Evolutionary conservation across 169 alveolate species (phyloP).

Genomic region (Plasmodium gallinaceum): DNA sequence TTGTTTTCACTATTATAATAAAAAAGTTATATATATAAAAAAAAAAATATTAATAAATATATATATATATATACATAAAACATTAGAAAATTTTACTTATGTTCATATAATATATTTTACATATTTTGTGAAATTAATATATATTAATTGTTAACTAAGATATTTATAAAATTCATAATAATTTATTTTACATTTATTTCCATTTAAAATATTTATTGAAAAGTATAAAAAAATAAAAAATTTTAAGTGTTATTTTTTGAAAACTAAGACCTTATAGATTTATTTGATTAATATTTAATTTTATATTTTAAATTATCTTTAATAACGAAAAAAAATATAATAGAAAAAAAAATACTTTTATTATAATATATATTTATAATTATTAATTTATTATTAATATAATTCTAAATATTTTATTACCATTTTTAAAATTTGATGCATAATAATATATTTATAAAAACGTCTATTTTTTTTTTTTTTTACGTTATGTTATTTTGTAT

Average conservation of each 20-base stretch:
- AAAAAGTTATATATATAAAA: too few species aligned
- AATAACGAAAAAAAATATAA: conserved; percentile 13
- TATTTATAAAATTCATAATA: background rate
- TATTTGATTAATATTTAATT: conserved; percentile 42
- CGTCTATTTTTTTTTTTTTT: background rate
- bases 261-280: conserved; percentile 45
- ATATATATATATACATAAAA: background rate
- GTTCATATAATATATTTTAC: conserved; percentile 17
- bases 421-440: background rate
- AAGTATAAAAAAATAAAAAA: conserved; percentile 1
- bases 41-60: background rate
- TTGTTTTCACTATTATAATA: background rate
- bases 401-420: background rate
- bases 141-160: conserved; percentile 6
- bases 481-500: too few species aligned
- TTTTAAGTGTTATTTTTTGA: conserved; percentile 13
- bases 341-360: background rate
- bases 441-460: background rate
- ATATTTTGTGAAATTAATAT: conserved; percentile 15
- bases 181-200: conserved; percentile 1
- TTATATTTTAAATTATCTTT: conserved; percentile 28
- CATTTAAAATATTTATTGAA: background rate
- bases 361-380: background rate
- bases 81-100: background rate
- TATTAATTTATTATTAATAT: background rate